phyloP scores from a whole-genome alignment of 2,329 filamentous ascomycete species.

The Aspergillus pseudoterreus region DNA sequence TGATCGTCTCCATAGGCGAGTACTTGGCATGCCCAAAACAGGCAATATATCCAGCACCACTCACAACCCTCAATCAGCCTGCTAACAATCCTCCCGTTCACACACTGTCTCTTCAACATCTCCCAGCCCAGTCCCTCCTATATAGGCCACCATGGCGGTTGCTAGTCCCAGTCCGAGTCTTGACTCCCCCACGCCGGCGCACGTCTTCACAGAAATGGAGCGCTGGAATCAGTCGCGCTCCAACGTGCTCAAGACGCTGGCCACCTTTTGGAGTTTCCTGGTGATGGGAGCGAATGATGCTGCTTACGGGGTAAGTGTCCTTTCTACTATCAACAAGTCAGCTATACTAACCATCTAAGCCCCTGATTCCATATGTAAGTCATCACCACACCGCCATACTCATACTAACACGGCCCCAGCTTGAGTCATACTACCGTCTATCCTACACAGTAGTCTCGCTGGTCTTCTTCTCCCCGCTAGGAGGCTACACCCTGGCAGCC shows the following conservation, averaged over 20 bases:
- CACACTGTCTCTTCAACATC: background rate
- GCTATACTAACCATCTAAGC: slow-evolving; percentile 1
- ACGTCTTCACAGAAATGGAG: slow-evolving; percentile 4
- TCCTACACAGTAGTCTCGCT: slow-evolving; percentile 49
- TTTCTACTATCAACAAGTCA: background rate
- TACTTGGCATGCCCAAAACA: background rate
- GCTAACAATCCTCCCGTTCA: background rate
- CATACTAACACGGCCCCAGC: slow-evolving; percentile 25
- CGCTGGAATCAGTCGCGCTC: slow-evolving; percentile 48
- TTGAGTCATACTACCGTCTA: slow-evolving; percentile 46
- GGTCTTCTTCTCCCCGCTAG: slow-evolving; percentile 47
- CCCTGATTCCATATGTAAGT: slow-evolving; percentile 52
- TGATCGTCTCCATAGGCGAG: background rate
- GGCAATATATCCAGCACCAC: background rate
- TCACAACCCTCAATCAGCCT: background rate
- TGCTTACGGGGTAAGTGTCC: slow-evolving; percentile 53
- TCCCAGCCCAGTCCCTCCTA: background rate
- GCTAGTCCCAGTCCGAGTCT: background rate
- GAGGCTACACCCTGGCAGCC: slow-evolving; percentile 46
- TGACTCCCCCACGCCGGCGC: background rate
- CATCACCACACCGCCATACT: background rate
- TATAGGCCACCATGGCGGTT: background rate
- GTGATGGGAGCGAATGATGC: slow-evolving; percentile 59
- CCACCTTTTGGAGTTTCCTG: slow-evolving; percentile 57
- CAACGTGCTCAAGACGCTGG: slow-evolving; percentile 48